These are phyloP conservation scores for Crithidia thermophila DNA, from an alignment of 208 protist species.

Conservation along the genomic window DNA sequence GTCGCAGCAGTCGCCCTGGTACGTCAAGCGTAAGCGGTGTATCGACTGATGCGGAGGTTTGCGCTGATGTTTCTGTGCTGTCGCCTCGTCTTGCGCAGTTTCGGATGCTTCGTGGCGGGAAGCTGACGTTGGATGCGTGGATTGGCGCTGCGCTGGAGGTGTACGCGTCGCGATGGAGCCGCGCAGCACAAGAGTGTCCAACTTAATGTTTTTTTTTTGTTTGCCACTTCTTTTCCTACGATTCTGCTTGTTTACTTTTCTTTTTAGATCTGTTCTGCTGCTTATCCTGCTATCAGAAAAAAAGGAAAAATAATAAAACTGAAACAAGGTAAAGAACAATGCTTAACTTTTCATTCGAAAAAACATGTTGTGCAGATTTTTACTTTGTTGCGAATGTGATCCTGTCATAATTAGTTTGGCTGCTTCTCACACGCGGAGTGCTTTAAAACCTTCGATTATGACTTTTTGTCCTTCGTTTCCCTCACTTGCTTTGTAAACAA, in stretches of 20 bases:
- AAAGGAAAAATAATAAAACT: background rate
- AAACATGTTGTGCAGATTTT: background rate
- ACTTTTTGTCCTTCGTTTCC: too few species aligned
- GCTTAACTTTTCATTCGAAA: background rate
- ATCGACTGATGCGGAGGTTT: background rate
- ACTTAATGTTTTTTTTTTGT: slow-evolving; percentile 18
- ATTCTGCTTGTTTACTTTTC: background rate
- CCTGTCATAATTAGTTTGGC: too few species aligned
- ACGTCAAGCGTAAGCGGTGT: background rate
- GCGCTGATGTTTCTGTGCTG: background rate
- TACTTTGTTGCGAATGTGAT: slow-evolving; percentile 9
- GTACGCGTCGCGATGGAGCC: slow-evolving; percentile 37
- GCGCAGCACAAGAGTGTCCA: slow-evolving; percentile 4
- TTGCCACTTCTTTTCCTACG: background rate
- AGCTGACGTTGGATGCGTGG: slow-evolving; percentile 25
- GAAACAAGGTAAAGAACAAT: background rate
- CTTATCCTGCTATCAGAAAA: background rate
- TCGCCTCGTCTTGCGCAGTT: slow-evolving; percentile 20
- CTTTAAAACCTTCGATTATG: too few species aligned
- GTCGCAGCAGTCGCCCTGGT: background rate
- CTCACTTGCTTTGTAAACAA: too few species aligned
- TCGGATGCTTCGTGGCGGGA: slow-evolving; percentile 14
- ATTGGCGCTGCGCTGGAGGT: slow-evolving; percentile 24
- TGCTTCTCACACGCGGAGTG: too few species aligned
- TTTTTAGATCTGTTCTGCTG: background rate